Base-by-base conservation (phyloP, 805 yeast genomes). In the Candida jianshihensis region DNA sequence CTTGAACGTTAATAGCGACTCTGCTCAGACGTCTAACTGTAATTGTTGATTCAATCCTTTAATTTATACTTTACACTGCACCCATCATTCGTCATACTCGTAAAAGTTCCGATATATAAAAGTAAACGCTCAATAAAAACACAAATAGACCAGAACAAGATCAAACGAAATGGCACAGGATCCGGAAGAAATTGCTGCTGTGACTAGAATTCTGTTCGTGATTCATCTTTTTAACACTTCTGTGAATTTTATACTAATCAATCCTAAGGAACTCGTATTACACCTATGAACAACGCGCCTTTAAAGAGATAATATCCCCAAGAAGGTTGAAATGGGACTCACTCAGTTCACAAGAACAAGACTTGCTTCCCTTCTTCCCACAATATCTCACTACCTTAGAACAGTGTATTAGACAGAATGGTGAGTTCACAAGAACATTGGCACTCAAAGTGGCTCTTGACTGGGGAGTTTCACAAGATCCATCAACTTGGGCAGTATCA, bases 361-460 rank as follows among this genome's bases (percentile, higher is more conserved):
- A 34, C 11, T 51, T 72, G 4, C 30, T 78, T 1, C 68, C 76
- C 0, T 77, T 81, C 80, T 73, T 67, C 48, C 61, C 60, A 0
- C 33, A 52, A 7, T 67, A 76, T 45, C 43, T 71, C 2, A 47
- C 53, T 3, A 53, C 64, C 17, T 38, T 78, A 19, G 59, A 56
- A 25, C 57, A 59, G 31, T 66, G 76, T 25, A 63, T 77, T 14
- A 56, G 53, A 2, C 52, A 61, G 27, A 79, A 78, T 48, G 63
- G 60, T 18, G 44, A 44, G 9, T 76, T 75, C 48, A 59, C 70
- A 4, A 56, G 61, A 30, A 40, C 52, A 1, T 52, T 78, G 33
- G 75, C 80, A 0, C 10, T 51, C 0, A 42, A 54, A 0, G 62
- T 74, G 3, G 72, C 78, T 4, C 41, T 42, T 1, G 64, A 61